A percentile compares a stretch with the other conserved stretches of the same genome.
These are phyloP conservation scores for Ambrosia hybrid DNA, from an alignment of 140 eudicot genomes.

Conservation along the genomic window DNA sequence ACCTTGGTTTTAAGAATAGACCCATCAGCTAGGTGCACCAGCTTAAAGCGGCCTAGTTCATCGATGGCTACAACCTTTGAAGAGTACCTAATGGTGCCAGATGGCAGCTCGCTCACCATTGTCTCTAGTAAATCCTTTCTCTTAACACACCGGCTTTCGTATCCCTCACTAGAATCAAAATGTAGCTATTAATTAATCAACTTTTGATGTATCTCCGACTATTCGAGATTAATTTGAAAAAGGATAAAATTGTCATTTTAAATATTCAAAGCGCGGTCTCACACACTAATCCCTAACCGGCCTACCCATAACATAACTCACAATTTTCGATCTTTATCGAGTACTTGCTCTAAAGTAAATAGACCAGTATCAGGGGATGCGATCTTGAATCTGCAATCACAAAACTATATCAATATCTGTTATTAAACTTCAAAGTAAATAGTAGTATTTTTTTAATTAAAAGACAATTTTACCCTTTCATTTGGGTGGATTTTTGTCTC, in stretches of 20 bases:
- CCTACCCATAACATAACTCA: conserved; percentile 18
- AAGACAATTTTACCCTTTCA: conserved; percentile 47
- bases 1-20: conserved; percentile 66
- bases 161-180: conserved; percentile 33
- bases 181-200: too few species aligned
- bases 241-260: too few species aligned
- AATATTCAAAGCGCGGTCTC: too few species aligned
- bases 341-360: conserved; percentile 30
- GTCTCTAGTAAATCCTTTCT: conserved; percentile 65
- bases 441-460: background rate
- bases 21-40: conserved; percentile 74
- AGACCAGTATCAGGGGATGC: conserved; percentile 44
- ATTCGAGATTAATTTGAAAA: too few species aligned
- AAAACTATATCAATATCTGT: background rate
- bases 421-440: background rate
- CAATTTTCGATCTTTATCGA: conserved; percentile 40
- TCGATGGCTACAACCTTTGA: conserved; percentile 62
- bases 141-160: conserved; percentile 64
- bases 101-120: conserved; percentile 53
- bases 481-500: conserved; percentile 41
- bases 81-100: conserved; percentile 59
- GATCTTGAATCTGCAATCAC: conserved; percentile 38
- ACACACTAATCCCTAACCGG: too few species aligned
- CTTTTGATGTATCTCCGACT: too few species aligned
- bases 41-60: conserved; percentile 47